These are phyloP conservation scores for Spathaspora boniae DNA, from an alignment of 805 yeast species.

Conservation along the genomic window DNA sequence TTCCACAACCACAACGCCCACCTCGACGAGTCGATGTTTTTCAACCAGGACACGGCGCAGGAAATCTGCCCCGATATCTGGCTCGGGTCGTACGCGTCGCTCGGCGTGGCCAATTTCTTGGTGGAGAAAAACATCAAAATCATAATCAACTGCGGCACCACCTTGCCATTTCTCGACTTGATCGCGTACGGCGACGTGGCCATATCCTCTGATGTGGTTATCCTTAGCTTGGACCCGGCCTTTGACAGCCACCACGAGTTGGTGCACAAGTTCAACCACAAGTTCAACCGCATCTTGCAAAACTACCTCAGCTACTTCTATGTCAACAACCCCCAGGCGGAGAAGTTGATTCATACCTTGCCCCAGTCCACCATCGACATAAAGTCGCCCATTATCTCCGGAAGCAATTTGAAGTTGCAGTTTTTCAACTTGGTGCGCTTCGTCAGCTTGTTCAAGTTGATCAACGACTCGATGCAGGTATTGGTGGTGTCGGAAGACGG, in stretches of 20 bases:
- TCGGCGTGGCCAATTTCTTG: constrained; percentile 12
- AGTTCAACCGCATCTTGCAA: constrained; percentile 33
- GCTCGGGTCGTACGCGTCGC: constrained; percentile 20
- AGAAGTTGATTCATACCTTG: constrained; percentile 25
- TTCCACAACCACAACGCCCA: constrained; percentile 6
- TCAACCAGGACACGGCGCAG: constrained; percentile 13
- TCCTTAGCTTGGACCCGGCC: constrained; percentile 35
- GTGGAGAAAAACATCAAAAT: constrained; percentile 28
- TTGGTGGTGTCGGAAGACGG: constrained; percentile 33
- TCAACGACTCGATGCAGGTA: constrained; percentile 29
- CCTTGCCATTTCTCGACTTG: constrained; percentile 25
- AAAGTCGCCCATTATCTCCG: constrained; percentile 34
- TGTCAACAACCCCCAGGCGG: constrained; percentile 26
- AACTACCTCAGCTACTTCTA: constrained; percentile 37
- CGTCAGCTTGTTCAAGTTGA: constrained; percentile 29
- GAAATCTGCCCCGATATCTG: constrained; percentile 29
- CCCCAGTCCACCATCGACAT: constrained; percentile 20
- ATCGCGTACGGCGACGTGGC: constrained; percentile 18
- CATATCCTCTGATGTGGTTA: constrained; percentile 34
- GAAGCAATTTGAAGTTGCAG: constrained; percentile 30
- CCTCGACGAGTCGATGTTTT: constrained; percentile 9
- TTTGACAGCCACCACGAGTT: constrained; percentile 19
- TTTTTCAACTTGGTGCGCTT: constrained; percentile 36
- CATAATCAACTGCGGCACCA: constrained; percentile 36
- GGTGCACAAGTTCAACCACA: constrained; percentile 22